phyloP scores from a whole-genome alignment of 1,284 basidiomycete genomes.

The Ceratobasidium sp. region DNA sequence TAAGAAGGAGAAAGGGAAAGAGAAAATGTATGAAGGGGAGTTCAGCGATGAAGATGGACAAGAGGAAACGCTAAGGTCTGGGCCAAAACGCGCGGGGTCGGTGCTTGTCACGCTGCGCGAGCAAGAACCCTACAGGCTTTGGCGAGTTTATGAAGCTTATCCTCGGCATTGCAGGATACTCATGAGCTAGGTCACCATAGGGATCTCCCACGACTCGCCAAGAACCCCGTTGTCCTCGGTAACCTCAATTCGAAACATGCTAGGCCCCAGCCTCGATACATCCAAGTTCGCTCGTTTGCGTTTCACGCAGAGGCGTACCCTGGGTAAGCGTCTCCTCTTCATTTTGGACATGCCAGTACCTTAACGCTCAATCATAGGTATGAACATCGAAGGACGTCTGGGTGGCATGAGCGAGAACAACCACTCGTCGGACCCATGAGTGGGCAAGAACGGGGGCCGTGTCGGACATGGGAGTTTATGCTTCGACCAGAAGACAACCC shows the following conservation, averaged over 20 bases:
- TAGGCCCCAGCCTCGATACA: slow-evolving; percentile 70
- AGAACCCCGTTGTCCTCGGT: slow-evolving; percentile 61
- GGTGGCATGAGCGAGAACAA: slow-evolving; percentile 37
- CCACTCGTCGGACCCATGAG: slow-evolving; percentile 15
- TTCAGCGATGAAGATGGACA: slow-evolving; percentile 48
- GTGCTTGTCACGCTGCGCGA: slow-evolving; percentile 90
- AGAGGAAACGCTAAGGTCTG: slow-evolving; percentile 56
- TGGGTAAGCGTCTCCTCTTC: slow-evolving; percentile 62
- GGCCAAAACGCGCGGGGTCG: slow-evolving; percentile 54
- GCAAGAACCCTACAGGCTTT: slow-evolving; percentile 85
- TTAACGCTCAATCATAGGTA: slow-evolving; percentile 19
- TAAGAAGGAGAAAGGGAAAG: slow-evolving; percentile 57
- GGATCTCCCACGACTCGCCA: slow-evolving; percentile 81
- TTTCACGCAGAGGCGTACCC: slow-evolving; percentile 78
- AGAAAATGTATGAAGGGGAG: slow-evolving; percentile 55
- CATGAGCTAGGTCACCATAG: slow-evolving; percentile 52
- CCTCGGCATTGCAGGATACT: not conserved
- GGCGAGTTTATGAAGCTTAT: slow-evolving; percentile 59
- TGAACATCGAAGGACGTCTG: slow-evolving; percentile 45
- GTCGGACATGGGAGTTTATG: slow-evolving; percentile 46
- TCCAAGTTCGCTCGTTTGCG: slow-evolving; percentile 78
- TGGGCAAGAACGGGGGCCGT: slow-evolving; percentile 25
- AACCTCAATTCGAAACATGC: slow-evolving; percentile 51
- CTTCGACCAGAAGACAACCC: slow-evolving; percentile 19
- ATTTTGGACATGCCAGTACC: not conserved